A percentile compares a stretch with the other conserved stretches of the same genome.
Conservation (phyloP, 176 grass and related monocot species). For the Paspalum notatum region DNA sequence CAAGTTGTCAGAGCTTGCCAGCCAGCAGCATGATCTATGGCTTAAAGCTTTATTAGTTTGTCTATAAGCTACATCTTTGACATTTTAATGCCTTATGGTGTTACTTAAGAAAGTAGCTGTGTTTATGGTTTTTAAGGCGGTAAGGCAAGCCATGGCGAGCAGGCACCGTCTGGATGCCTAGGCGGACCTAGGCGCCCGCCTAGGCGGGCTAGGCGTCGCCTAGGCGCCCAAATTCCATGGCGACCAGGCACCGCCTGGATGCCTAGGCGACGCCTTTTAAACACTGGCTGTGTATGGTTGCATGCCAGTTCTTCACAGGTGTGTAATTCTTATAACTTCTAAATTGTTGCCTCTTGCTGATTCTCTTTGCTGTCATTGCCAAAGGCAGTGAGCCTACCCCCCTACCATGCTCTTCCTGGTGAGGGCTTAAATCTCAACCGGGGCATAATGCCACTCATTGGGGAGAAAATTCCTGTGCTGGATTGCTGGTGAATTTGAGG, state of each 20-base stretch:
- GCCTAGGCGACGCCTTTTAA: too few species aligned
- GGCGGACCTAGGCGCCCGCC: too few species aligned
- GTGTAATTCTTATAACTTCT: not conserved
- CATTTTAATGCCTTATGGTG: not conserved
- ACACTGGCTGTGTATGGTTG: not conserved
- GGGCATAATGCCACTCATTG: not conserved
- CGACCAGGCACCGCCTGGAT: too few species aligned
- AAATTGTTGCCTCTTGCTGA: not conserved
- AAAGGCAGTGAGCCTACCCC: not conserved
- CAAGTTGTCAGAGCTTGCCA: not conserved
- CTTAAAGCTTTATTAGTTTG: not conserved
- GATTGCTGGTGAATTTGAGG: not conserved
- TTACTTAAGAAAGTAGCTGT: not conserved
- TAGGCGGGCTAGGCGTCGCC: too few species aligned
- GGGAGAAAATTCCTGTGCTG: not conserved
- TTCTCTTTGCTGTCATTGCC: not conserved
- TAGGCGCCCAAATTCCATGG: too few species aligned
- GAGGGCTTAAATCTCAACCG: not conserved
- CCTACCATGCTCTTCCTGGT: too few species aligned
- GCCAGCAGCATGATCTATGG: not conserved
- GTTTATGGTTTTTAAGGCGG: too few species aligned
- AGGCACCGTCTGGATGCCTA: too few species aligned
- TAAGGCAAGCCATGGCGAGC: too few species aligned
- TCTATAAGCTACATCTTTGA: not conserved
- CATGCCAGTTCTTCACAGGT: not conserved